Evolutionary conservation across 768 basidiomycete species (phyloP).

Genomic region (Cyclocybe aegerita): DNA sequence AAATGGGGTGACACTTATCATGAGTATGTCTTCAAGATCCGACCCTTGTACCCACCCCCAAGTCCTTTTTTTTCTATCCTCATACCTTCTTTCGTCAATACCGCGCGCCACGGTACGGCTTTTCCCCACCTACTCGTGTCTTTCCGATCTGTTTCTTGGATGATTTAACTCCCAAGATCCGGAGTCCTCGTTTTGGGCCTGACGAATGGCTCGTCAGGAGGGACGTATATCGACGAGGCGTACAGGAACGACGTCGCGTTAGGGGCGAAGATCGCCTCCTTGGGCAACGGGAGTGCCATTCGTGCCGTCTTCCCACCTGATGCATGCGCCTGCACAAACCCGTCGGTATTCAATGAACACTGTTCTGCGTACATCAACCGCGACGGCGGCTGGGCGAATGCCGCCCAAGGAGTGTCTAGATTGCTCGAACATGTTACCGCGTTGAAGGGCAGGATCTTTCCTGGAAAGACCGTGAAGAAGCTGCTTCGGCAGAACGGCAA

Average conservation of each 20-base stretch:
- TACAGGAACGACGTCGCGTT: conserved; percentile 62
- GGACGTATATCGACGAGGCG: conserved; percentile 49
- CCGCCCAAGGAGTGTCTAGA: conserved; percentile 59
- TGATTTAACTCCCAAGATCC: conserved; percentile 41
- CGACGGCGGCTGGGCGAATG: conserved; percentile 85
- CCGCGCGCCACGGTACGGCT: not conserved
- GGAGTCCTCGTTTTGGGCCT: conserved; percentile 64
- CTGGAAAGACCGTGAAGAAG: conserved; percentile 55
- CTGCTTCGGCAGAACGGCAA: conserved; percentile 40
- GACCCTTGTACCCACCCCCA: conserved; percentile 1
- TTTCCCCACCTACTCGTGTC: conserved; percentile 2
- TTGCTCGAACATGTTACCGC: conserved; percentile 55
- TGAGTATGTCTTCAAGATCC: conserved; percentile 54
- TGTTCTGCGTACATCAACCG: conserved; percentile 66
- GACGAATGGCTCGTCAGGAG: conserved; percentile 17
- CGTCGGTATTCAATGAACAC: conserved; percentile 11
- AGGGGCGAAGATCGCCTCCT: conserved; percentile 48
- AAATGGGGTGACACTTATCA: conserved; percentile 78
- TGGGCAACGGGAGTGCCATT: conserved; percentile 39
- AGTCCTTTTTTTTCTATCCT: too few relatives aligned
- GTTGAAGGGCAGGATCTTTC: conserved; percentile 58
- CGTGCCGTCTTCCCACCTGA: conserved; percentile 46
- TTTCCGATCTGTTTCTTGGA: not conserved
- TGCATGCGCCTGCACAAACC: conserved; percentile 34
- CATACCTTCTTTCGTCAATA: not conserved